Evolutionary conservation across 257 asterid species (phyloP), one percentile per base, ranked within the genome.

Genomic region (Penstemon newberryi): DNA sequence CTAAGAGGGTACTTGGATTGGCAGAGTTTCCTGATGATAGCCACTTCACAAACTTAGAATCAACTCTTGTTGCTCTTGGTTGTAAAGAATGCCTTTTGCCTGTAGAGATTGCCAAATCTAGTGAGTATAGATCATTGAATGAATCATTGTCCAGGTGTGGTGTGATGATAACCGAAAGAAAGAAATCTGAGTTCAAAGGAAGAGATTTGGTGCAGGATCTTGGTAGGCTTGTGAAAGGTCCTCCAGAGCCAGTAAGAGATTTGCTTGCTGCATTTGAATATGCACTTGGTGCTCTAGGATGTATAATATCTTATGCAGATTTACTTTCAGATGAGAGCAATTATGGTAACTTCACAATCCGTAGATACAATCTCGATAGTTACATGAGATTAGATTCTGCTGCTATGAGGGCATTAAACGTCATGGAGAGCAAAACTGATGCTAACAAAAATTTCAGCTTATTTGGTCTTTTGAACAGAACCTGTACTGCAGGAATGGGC

Each of bases 301-400:
- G 90, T 74, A 71, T 94, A 63, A 73, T 90, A 70, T 83, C 88
- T 50, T 94, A 94, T 73, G 84, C 88, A 25, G 96, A 94, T 70
- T 76, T 90, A 66, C 96, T 94, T 73, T 87, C 95, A 3, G 99
- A 94, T 70, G 99, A 94, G 83, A 85, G 89, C 87, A 94, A 89
- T 77, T 94, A 94, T 72, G 91, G 86, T 57, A 87, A 77, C 74
- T 94, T 78, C 82, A 87, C 77, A 71, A 77, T 94, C 70, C 80
- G 66, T 44, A 83, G 78, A 63, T 94, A 85, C 51, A 75, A 84
- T 81, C 97, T 94, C 73, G 89, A 81, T 76, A 77, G 87, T 57
- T 93, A 90, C 84, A 93, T 93, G 99, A 90, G 96, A 81, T 75
- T 93, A 73, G 99, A 93, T 84, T 93, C 99, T 73, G 96, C 99